Evolutionary conservation across 495 filamentous ascomycete genomes (phyloP).

Genomic region (Margaritispora aquatica): DNA sequence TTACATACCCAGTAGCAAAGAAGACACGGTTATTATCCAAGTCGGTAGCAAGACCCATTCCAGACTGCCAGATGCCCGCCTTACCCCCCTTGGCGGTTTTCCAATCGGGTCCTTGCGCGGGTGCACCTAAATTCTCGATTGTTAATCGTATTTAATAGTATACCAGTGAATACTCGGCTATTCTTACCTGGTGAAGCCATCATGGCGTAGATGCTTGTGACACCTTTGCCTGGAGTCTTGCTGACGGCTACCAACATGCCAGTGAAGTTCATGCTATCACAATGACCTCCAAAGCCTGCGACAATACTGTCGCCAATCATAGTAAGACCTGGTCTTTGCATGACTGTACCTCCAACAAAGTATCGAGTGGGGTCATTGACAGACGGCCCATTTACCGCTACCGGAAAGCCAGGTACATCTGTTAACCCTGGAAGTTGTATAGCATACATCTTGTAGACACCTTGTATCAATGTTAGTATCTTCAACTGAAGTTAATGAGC

Average conservation of each 20-base stretch:
- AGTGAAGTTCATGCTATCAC: constrained; percentile 39
- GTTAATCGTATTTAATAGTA: not conserved
- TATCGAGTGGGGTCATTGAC: constrained; percentile 25
- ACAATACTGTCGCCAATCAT: constrained; percentile 28
- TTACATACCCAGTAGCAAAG: constrained; percentile 29
- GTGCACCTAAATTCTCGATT: constrained; percentile 10
- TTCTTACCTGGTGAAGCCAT: not conserved
- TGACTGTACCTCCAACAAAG: constrained; percentile 18
- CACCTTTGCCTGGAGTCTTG: constrained; percentile 22
- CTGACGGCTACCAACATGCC: constrained; percentile 31
- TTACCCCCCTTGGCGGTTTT: constrained; percentile 25
- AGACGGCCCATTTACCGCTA: constrained; percentile 6
- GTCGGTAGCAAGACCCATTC: constrained; percentile 33
- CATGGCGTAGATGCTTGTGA: constrained; percentile 1
- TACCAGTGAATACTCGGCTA: not conserved
- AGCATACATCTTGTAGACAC: not conserved
- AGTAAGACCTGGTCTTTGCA: constrained; percentile 30
- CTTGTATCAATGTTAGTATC: not conserved
- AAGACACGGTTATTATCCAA: constrained; percentile 28
- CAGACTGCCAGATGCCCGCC: constrained; percentile 38
- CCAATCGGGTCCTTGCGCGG: constrained; percentile 22
- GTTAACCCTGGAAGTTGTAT: not conserved
- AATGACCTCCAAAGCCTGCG: constrained; percentile 37
- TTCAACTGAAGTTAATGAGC: not conserved
- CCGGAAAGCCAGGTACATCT: constrained; percentile 1